Conservation (phyloP, 2,329 filamentous ascomycete genomes). For the Exophiala bonariae region DNA sequence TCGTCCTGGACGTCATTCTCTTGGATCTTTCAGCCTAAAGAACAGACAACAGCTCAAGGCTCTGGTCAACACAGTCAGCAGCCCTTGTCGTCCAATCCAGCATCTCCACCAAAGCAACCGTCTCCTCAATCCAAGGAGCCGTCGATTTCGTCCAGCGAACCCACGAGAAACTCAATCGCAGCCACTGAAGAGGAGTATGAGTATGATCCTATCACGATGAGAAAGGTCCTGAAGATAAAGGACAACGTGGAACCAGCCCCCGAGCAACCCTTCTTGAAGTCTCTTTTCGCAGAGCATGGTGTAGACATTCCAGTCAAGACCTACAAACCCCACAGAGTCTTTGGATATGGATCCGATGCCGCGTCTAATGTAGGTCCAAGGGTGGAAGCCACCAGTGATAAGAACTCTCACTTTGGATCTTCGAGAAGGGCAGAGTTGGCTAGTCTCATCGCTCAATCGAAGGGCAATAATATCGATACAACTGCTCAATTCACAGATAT, state of each 20-base stretch:
- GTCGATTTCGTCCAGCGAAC: too few species aligned
- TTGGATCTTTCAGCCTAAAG: conserved; percentile 28
- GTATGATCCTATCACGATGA: conserved; percentile 45
- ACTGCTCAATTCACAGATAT: conserved; percentile 21
- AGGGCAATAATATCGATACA: conserved; percentile 28
- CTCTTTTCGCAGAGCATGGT: conserved; percentile 25
- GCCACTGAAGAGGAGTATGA: conserved; percentile 26
- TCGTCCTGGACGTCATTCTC: conserved; percentile 33
- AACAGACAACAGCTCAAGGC: background rate
- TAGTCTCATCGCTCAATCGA: conserved; percentile 15
- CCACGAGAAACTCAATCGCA: conserved; percentile 1
- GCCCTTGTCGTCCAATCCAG: conserved; percentile 2
- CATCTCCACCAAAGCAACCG: conserved; percentile 1
- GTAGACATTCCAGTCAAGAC: conserved; percentile 28
- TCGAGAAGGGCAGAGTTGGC: conserved; percentile 21
- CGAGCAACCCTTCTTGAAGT: conserved; percentile 17
- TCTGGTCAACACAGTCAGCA: conserved; percentile 1
- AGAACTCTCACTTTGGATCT: conserved; percentile 7
- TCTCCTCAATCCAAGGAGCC: too few species aligned
- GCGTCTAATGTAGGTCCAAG: background rate
- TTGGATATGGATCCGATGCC: conserved; percentile 19
- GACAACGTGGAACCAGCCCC: background rate
- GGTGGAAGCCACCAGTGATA: background rate
- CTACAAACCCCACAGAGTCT: conserved; percentile 24
- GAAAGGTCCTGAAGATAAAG: conserved; percentile 36